These are phyloP conservation scores for Pleurotus salmoneostramineus DNA, from an alignment of 768 basidiomycete species.

Conservation along the genomic window DNA sequence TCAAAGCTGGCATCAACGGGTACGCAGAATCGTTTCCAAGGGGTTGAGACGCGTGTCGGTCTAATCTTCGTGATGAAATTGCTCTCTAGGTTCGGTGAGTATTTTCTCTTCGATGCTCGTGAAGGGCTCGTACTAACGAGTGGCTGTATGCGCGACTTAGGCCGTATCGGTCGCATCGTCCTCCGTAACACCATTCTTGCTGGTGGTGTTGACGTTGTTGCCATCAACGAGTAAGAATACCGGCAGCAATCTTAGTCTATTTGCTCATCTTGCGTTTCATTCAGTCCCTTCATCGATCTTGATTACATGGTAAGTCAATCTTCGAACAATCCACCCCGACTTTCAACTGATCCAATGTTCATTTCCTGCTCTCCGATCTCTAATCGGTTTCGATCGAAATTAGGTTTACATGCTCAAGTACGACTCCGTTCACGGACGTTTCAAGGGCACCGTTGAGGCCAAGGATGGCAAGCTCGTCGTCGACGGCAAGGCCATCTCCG, in stretches of 20 bases:
- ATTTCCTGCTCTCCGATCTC: neutral
- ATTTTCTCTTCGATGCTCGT: too few relatives aligned
- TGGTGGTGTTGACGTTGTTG: conserved; percentile 79
- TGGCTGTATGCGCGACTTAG: conserved; percentile 30
- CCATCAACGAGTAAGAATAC: conserved; percentile 83
- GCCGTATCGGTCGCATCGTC: conserved; percentile 99
- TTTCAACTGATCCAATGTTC: neutral
- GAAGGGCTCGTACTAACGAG: neutral
- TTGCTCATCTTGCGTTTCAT: conserved; percentile 1
- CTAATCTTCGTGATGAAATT: neutral
- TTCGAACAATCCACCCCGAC: neutral
- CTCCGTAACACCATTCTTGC: conserved; percentile 82
- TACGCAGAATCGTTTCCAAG: too few relatives aligned
- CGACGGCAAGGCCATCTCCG: conserved; percentile 69
- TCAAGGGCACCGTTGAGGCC: conserved; percentile 77
- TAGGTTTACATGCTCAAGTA: conserved; percentile 99
- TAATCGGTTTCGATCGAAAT: neutral
- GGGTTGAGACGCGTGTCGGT: conserved; percentile 45
- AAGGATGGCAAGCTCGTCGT: conserved; percentile 90
- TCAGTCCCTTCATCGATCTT: conserved; percentile 94
- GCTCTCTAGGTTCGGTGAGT: conserved; percentile 70
- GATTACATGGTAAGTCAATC: conserved; percentile 80
- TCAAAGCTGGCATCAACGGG: conserved; percentile 98
- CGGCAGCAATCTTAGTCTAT: neutral
- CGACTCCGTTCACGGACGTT: conserved; percentile 91